Base-by-base conservation (phyloP, 148 eudicot species). In the Cornus kousa region DNA sequence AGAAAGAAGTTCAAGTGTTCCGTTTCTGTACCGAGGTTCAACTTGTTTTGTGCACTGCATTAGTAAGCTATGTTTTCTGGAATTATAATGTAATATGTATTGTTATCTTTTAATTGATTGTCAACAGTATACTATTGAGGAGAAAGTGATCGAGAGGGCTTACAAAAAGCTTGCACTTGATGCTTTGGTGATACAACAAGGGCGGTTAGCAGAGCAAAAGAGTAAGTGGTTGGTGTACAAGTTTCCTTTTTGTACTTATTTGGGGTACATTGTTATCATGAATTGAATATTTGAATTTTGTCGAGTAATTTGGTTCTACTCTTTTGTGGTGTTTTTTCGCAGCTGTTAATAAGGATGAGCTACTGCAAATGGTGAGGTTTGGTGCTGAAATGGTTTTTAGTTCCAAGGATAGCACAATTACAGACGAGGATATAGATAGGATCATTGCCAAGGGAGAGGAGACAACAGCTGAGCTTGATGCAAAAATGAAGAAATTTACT, bases 331-430 rank as follows among this genome's bases (percentile, higher is more conserved):
- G 33, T 75, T 55, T 53, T 53, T 53, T 12, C 80, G 80, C 97
- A 96, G 99, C 99, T 96, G 99, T 96, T 69, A 96, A 96, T 87
- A 96, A 96, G 85, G 99, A 96, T 83, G 99, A 96, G 72, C 88
- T 96, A 60, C 88, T 96, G 50, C 99, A 96, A 89, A 96, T 96
- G 99, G 99, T 96, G 94, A 92, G 99, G 80, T 96, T 86, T 87
- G 99, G 99, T 81, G 99, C 99, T 78, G 99, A 96, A 87, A 96
- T 96, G 99, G 99, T 96, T 82, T 96, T 96, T 78, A 96, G 99
- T 79, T 94, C 99, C 69, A 97, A 97, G 55, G 99, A 96, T 74
- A 93, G 97, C 91, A 95, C 99, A 74, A 95, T 93, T 72, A 95
- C 99, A 12, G 99, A 95, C 82, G 99, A 95, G 77, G 99, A 95